A percentile compares a stretch with the other conserved stretches of the same genome.
Conservation (phyloP, 805 yeast species). For the Candida peoriensis region DNA sequence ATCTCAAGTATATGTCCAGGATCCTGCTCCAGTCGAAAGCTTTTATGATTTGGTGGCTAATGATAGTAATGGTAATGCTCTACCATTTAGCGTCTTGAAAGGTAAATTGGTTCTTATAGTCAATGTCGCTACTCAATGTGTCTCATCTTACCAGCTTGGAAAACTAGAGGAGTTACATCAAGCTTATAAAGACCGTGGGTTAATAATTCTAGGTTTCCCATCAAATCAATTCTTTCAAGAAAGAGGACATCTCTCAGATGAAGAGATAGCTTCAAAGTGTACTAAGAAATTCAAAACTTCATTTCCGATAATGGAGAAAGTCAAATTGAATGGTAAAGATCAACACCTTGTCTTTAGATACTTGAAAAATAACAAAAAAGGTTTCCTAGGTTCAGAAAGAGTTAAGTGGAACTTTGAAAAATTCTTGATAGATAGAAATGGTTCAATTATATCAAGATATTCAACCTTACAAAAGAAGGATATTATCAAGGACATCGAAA, state of each 20-base stretch:
- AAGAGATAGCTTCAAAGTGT: conserved; percentile 72
- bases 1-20: too few relatives aligned
- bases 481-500: background rate
- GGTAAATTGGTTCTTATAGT: conserved; percentile 82
- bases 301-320: conserved; percentile 69
- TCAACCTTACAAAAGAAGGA: conserved; percentile 43
- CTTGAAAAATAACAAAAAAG: conserved; percentile 58
- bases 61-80: conserved; percentile 53
- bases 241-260: conserved; percentile 58
- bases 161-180: conserved; percentile 67
- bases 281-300: conserved; percentile 65
- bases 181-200: conserved; percentile 57
- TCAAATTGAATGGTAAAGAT: conserved; percentile 73
- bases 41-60: conserved; percentile 64
- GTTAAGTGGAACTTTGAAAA: conserved; percentile 75
- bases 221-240: conserved; percentile 85
- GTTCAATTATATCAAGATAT: conserved; percentile 51
- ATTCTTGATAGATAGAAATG: conserved; percentile 51
- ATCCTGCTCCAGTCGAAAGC: too few relatives aligned
- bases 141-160: conserved; percentile 69
- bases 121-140: conserved; percentile 86
- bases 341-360: conserved; percentile 73
- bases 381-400: conserved; percentile 54
- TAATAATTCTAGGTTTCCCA: conserved; percentile 78
- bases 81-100: too few relatives aligned